Percentiles rank a stretch among this genome's conserved stretches.
Evolutionary conservation across 768 basidiomycete species (phyloP).

Genomic region (Phylloporus rhodoxanthus): DNA sequence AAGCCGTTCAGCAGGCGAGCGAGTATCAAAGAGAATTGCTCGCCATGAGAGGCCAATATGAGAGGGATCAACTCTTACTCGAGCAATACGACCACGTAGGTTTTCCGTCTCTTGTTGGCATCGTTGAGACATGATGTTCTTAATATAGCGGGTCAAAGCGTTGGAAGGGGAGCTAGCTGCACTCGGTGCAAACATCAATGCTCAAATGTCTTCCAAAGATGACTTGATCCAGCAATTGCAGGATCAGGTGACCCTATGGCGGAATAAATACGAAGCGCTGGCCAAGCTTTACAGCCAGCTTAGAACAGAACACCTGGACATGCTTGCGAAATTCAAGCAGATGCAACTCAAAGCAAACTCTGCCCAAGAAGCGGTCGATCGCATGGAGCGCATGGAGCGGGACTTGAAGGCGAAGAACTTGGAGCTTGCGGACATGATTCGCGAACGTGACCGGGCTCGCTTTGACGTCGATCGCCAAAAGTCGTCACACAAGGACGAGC

Average conservation of each 20-base stretch:
- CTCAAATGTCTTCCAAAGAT: slow-evolving; percentile 88
- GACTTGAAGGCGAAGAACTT: slow-evolving; percentile 98
- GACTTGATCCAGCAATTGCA: slow-evolving; percentile 93
- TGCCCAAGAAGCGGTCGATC: slow-evolving; percentile 95
- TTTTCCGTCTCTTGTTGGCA: slow-evolving; percentile 1
- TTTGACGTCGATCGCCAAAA: slow-evolving; percentile 95
- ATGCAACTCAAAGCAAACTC: slow-evolving; percentile 98
- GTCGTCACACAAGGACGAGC: slow-evolving; percentile 90
- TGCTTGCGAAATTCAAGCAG: slow-evolving; percentile 95
- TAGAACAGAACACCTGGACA: slow-evolving; percentile 93
- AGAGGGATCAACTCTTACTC: slow-evolving; percentile 93
- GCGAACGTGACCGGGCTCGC: slow-evolving; percentile 91
- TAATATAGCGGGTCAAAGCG: slow-evolving; percentile 81
- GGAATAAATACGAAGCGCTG: slow-evolving; percentile 96
- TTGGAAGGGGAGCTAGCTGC: slow-evolving; percentile 84
- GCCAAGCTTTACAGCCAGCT: slow-evolving; percentile 99
- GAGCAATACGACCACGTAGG: slow-evolving; percentile 93
- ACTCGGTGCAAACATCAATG: slow-evolving; percentile 67
- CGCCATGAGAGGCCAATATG: slow-evolving; percentile 93
- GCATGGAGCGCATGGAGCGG: slow-evolving; percentile 98
- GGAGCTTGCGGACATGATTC: slow-evolving; percentile 97
- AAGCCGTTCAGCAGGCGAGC: slow-evolving; percentile 65
- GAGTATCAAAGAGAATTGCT: slow-evolving; percentile 89
- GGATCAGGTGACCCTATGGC: slow-evolving; percentile 94
- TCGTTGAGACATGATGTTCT: slow-evolving; percentile 5